Conservation (phyloP, 805 yeast genomes). For the Ogataea naganishii region DNA sequence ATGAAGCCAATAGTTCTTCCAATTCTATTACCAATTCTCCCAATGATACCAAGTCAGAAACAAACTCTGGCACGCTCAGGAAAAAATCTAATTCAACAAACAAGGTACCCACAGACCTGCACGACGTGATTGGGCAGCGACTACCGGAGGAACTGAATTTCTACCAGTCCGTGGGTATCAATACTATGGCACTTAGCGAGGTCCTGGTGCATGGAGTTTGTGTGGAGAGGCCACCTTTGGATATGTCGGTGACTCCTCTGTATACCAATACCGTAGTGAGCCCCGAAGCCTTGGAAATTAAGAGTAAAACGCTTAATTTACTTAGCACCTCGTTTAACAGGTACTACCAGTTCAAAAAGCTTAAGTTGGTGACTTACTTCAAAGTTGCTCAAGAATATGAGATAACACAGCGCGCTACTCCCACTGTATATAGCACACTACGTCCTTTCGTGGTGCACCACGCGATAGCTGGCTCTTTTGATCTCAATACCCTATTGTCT, state of each 20-base stretch:
- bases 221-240: conserved; percentile 58
- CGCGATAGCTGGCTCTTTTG: conserved; percentile 22
- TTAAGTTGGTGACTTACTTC: conserved; percentile 35
- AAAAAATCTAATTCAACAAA: conserved; percentile 6
- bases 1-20: conserved; percentile 6
- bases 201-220: conserved; percentile 58
- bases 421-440: conserved; percentile 39
- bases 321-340: conserved; percentile 70
- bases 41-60: conserved; percentile 1
- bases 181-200: conserved; percentile 55
- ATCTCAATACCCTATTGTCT: conserved; percentile 20
- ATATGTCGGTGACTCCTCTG: conserved; percentile 45
- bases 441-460: conserved; percentile 25
- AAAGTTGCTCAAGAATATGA: conserved; percentile 19
- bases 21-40: conserved; percentile 10
- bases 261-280: conserved; percentile 48
- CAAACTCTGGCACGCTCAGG: conserved; percentile 1
- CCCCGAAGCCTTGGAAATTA: conserved; percentile 35
- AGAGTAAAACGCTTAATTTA: conserved; percentile 57
- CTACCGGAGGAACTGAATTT: conserved; percentile 80
- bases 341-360: conserved; percentile 71
- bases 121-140: conserved; percentile 74
- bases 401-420: conserved; percentile 44
- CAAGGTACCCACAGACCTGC: conserved; percentile 67
- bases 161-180: conserved; percentile 71